Conservation (phyloP, 768 basidiomycete genomes). For the Pulveroboletus sp. region DNA sequence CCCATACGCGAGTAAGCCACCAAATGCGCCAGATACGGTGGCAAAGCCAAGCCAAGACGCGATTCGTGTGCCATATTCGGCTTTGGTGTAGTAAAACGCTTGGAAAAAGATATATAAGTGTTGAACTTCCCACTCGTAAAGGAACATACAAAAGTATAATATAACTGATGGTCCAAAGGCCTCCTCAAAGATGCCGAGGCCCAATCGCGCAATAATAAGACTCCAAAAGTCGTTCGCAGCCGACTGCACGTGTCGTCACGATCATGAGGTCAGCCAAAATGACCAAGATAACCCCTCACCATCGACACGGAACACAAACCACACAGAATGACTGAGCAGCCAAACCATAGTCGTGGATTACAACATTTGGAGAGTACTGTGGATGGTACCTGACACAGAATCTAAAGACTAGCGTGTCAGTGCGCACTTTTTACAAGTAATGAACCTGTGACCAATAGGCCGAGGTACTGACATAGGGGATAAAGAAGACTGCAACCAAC, state of each 20-base stretch:
- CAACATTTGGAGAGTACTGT: slow-evolving; percentile 64
- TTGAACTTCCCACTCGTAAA: slow-evolving; percentile 14
- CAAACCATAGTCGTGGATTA: slow-evolving; percentile 67
- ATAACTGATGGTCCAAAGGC: slow-evolving; percentile 32
- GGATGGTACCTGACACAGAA: slow-evolving; percentile 66
- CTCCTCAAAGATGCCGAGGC: slow-evolving; percentile 34
- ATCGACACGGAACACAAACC: slow-evolving; percentile 68
- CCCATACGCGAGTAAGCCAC: slow-evolving; percentile 52
- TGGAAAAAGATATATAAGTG: not conserved
- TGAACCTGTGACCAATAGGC: not conserved
- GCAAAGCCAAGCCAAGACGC: slow-evolving; percentile 56
- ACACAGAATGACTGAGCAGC: slow-evolving; percentile 68
- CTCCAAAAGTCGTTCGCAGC: slow-evolving; percentile 23
- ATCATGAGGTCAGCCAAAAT: not conserved
- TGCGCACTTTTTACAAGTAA: not conserved
- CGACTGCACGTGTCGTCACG: slow-evolving; percentile 16
- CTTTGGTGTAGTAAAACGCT: slow-evolving; percentile 50
- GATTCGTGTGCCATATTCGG: slow-evolving; percentile 43
- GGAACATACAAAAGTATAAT: slow-evolving; percentile 28
- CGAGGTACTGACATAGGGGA: slow-evolving; percentile 60
- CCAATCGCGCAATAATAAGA: slow-evolving; percentile 29
- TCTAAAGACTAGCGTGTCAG: slow-evolving; percentile 37
- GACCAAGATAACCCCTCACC: slow-evolving; percentile 35
- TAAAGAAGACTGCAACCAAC: slow-evolving; percentile 74
- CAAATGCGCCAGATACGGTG: slow-evolving; percentile 54